Evolutionary conservation across 805 yeast species (phyloP).

Genomic region (Candida insectalens): DNA sequence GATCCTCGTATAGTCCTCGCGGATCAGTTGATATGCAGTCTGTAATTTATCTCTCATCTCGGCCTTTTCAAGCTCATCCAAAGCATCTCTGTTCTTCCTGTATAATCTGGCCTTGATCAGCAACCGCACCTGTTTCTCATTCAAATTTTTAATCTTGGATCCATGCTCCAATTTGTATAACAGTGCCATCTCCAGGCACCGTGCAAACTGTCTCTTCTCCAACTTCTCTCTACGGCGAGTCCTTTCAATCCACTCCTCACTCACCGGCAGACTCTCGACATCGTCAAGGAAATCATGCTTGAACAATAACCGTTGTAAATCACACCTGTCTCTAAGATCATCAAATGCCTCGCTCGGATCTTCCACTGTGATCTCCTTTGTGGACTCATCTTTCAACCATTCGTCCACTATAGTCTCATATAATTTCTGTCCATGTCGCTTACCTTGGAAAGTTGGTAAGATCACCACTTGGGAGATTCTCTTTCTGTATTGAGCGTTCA

Average conservation of each 20-base stretch:
- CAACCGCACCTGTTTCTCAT: constrained; percentile 34
- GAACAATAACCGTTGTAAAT: constrained; percentile 41
- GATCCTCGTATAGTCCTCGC: constrained; percentile 48
- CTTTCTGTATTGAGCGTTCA: constrained; percentile 35
- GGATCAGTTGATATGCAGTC: constrained; percentile 60
- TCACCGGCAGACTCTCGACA: constrained; percentile 16
- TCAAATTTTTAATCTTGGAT: constrained; percentile 13
- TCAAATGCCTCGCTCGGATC: constrained; percentile 94
- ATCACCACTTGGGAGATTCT: constrained; percentile 84
- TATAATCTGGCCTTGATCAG: constrained; percentile 69
- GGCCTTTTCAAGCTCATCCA: constrained; percentile 52
- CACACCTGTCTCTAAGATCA: constrained; percentile 78
- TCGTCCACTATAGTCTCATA: constrained; percentile 44
- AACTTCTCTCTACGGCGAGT: constrained; percentile 41
- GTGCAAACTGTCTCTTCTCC: constrained; percentile 67
- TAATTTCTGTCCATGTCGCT: constrained; percentile 59
- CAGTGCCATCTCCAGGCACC: constrained; percentile 70
- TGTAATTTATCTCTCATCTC: constrained; percentile 65
- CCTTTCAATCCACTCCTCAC: constrained; percentile 28
- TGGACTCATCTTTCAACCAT: constrained; percentile 44
- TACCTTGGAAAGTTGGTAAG: constrained; percentile 75
- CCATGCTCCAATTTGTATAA: constrained; percentile 25
- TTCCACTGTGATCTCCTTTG: constrained; percentile 77
- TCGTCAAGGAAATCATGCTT: constrained; percentile 21
- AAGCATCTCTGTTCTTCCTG: constrained; percentile 71